Evolutionary conservation across 495 filamentous ascomycete species (phyloP), one percentile per base, ranked within the genome.

Genomic region (Haplographium delicatum): DNA sequence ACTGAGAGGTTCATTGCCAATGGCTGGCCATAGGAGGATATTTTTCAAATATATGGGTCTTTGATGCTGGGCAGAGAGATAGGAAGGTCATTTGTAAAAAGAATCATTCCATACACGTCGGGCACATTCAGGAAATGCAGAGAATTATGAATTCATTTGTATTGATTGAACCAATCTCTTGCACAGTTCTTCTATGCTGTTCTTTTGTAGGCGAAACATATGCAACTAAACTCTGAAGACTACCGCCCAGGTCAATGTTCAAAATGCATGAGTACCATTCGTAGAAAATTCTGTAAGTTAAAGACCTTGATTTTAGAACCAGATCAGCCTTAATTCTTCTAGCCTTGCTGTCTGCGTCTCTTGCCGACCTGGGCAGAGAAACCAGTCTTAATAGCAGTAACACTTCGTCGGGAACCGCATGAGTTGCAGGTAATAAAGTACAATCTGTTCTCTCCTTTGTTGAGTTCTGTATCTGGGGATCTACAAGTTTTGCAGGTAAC

Each of bases 371-470:
- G 89, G 67, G 89, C 89, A 62, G 88, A 89, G 88, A 97, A 98
- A 88, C 93, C 93, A 34, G 89, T 95, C 84, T 97, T 98, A 85
- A 98, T 97, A 45, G 93, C 89, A 51, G 88, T 86, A 68, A 98
- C 93, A 57, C 82, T 88, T 62, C 94, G 86, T 65, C 91, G 81
- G 45, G 84, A 89, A 45, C 89, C 88, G 62, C 94, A 96, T 18
- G 85, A 89, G 73, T 90, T 89, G 75, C 83, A 88, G 25, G 82
- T 88, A 52, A 88, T 81, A 75, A 88, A 86, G 67, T 84, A 86
- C 47, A 95, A 77, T 75, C 93, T 87, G 75, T 96, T 98, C 72
- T 98, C 93, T 66, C 94, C 93, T 75, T 97, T 97, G 77, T 85
- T 91, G 54, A 97, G 82, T 62, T 96, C 91, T 30, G 93, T 97